Evolutionary conservation across 306 rosid species (phyloP), one percentile per base, ranked within the genome.

Genomic region (Dryas drummondii): DNA sequence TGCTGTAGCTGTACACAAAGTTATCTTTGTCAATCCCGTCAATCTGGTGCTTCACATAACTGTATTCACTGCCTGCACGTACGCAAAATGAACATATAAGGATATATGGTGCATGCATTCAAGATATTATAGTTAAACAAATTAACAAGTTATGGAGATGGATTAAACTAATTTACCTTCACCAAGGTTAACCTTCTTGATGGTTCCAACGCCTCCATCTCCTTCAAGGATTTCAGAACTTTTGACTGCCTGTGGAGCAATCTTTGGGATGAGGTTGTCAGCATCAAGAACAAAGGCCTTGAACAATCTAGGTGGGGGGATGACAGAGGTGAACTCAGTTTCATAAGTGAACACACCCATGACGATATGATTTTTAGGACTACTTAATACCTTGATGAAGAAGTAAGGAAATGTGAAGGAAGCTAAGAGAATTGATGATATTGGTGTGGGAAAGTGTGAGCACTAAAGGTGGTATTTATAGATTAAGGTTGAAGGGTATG

Each of bases 1-100:
- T 48, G 70, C 77, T 80, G 79, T 82, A 89, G 66, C 69, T 66
- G 58, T 84, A 89, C 5, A 53, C 75, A 19, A 76, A 79, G 26
- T 14, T 79, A 0, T 26, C 74, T 16, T 73, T 62, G 79, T 89
- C 91, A 7, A 83, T 17, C 59, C 27, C 82, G 71, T 84, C 89
- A 7, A 84, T 80, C 58, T 74, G 83, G 16, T 88, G 86, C 60
- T 82, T 67, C 85, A 82, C 80, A 48, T 84, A 80, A 57, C 81
- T 81, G 49, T 40, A 74, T 65, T 80, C 1, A 1, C 78, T 81
- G 13, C 88, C 90, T 83, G 37, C 37, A 27, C 2, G 37, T 27
- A 27, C 37, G 1, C 2, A 1, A 27, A 27, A 27, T 27, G 37
- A 27, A 27, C 1, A 27, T 27, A 2, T 27, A 27, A 27, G 37